phyloP scores from a whole-genome alignment of 169 alveolate genomes.

The Babesia divergens region DNA sequence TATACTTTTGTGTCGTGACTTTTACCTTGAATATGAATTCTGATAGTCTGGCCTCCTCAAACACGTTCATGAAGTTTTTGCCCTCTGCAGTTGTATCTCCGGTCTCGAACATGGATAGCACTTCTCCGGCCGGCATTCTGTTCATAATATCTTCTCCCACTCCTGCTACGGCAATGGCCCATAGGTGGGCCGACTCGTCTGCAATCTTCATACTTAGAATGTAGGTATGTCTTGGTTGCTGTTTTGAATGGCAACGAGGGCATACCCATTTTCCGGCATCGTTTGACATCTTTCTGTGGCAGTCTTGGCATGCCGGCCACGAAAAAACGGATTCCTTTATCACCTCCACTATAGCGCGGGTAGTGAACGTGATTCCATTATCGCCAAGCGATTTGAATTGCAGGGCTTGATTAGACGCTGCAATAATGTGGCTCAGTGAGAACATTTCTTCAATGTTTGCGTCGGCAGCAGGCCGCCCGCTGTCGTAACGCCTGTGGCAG shows the following conservation, averaged over 20 bases:
- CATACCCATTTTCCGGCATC: slow-evolving; percentile 62
- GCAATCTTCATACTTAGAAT: slow-evolving; percentile 66
- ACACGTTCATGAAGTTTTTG: slow-evolving; percentile 46
- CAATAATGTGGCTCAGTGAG: slow-evolving; percentile 47
- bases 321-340: slow-evolving; percentile 49
- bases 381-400: slow-evolving; percentile 54
- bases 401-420: slow-evolving; percentile 55
- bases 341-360: slow-evolving; percentile 54
- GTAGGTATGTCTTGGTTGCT: slow-evolving; percentile 68
- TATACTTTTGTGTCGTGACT: slow-evolving; percentile 45
- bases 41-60: slow-evolving; percentile 64
- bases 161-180: slow-evolving; percentile 69
- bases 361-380: slow-evolving; percentile 49
- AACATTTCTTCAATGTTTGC: slow-evolving; percentile 56
- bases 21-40: slow-evolving; percentile 51
- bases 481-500: slow-evolving; percentile 52
- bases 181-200: slow-evolving; percentile 65
- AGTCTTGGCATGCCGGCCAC: slow-evolving; percentile 73
- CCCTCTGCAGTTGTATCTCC: slow-evolving; percentile 39
- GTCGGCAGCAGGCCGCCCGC: slow-evolving; percentile 33
- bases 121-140: slow-evolving; percentile 38
- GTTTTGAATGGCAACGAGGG: slow-evolving; percentile 60
- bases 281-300: slow-evolving; percentile 68
- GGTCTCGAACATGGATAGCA: slow-evolving; percentile 18
- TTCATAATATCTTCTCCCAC: slow-evolving; percentile 63